These are phyloP conservation scores for Candida arabinofermentans DNA, from an alignment of 805 yeast species.

Conservation along the genomic window DNA sequence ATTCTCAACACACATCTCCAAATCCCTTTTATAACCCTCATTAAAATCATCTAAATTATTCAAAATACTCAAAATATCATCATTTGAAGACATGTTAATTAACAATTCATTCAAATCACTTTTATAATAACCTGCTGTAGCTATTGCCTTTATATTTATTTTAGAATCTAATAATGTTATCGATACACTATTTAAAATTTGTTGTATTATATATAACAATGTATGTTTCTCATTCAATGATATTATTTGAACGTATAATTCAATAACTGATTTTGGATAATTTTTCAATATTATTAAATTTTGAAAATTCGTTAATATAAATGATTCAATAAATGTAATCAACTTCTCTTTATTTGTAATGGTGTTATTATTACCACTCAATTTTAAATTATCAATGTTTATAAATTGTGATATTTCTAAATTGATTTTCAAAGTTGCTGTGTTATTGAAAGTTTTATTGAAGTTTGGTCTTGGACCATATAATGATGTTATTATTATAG, in stretches of 20 bases:
- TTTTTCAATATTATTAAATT: constrained; percentile 52
- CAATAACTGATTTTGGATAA: constrained; percentile 90
- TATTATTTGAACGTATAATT: constrained; percentile 66
- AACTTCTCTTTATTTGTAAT: constrained; percentile 31
- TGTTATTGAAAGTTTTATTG: constrained; percentile 29
- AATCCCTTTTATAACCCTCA: constrained; percentile 29
- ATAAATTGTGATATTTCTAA: constrained; percentile 46
- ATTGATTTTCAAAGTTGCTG: constrained; percentile 25
- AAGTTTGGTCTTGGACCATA: constrained; percentile 83
- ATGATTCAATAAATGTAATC: constrained; percentile 34
- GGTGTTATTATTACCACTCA: constrained; percentile 38
- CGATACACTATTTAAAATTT: constrained; percentile 56
- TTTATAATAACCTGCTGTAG: constrained; percentile 48
- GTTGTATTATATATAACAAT: constrained; percentile 36
- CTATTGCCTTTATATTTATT: constrained; percentile 73
- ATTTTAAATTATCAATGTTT: constrained; percentile 15
- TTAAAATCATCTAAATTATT: constrained; percentile 34
- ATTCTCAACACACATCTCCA: constrained; percentile 33
- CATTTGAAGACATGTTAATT: constrained; percentile 43
- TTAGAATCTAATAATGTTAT: constrained; percentile 83
- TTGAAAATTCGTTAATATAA: constrained; percentile 33
- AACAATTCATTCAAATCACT: constrained; percentile 17
- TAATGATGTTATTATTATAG: constrained; percentile 62
- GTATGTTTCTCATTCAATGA: constrained; percentile 36
- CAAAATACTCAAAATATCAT: constrained; percentile 61